Evolutionary conservation across 2,329 filamentous ascomycete genomes (phyloP), one percentile per base, ranked within the genome.

Genomic region (Colletotrichum sp.): DNA sequence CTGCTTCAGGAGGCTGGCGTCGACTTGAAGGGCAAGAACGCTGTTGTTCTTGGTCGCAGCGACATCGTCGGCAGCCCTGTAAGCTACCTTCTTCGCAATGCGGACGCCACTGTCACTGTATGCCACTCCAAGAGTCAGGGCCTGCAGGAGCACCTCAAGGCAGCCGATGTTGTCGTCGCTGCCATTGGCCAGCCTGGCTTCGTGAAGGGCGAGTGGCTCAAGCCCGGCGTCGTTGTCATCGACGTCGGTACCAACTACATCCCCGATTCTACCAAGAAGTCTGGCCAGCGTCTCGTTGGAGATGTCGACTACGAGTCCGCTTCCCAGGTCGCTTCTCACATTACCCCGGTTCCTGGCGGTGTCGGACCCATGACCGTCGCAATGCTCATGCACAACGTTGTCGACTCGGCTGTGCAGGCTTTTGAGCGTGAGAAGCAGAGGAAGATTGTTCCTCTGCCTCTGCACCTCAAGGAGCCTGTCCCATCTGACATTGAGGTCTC

Each of bases 281-380:
- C 95, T 15, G 97, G 97, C 39, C 92, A 97, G 84, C 92, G 96
- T 79, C 91, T 99, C 27, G 96, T 99, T 8, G 97, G 97, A 76
- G 97, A 99, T 84, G 97, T 99, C 57, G 96, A 99, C 81, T 99
- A 93, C 81, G 95, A 96, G 68, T 92, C 94, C 59, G 96, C 96
- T 19, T 90, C 90, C 19, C 90, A 98, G 83, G 94, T 98, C 57
- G 97, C 96, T 25, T 98, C 96, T 4, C 92, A 95, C 82, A 98
- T 99, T 82, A 99, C 97, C 4, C 97, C 97, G 2, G 97, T 99
- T 3, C 97, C 97, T 2, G 97, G 97, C 73, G 97, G 97, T 85
- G 97, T 99, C 75, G 97, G 97, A 0, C 97, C 97, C 67, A 99
- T 99, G 97, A 99, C 97, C 5, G 96, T 99, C 78, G 97, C 97